Conservation (phyloP, 352 stramenopile species). For the Aphanomyces astaci region DNA sequence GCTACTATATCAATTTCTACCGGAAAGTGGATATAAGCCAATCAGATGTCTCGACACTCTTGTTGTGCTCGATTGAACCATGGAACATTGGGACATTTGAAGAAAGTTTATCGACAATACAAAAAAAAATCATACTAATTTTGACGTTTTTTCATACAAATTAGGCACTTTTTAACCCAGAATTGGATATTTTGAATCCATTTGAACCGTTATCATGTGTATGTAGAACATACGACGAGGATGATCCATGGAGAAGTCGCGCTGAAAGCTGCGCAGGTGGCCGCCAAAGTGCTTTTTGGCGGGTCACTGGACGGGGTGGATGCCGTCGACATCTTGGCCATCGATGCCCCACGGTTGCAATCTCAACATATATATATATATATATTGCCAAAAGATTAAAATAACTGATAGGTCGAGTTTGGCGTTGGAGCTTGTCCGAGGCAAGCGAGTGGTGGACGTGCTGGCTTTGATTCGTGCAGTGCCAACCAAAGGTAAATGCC, state of each 20-base stretch:
- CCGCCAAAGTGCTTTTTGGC: slow-evolving; percentile 62
- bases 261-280: slow-evolving; percentile 44
- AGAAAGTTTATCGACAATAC: no score
- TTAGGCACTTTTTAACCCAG: no score
- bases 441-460: slow-evolving; percentile 85
- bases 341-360: slow-evolving; percentile 59
- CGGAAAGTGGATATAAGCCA: no score
- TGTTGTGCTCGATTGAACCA: no score
- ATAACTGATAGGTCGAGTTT: slow-evolving; percentile 24
- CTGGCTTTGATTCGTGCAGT: slow-evolving; percentile 81
- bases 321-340: slow-evolving; percentile 52
- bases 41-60: no score
- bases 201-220: background rate
- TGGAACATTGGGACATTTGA: no score
- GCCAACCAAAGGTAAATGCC: slow-evolving; percentile 80
- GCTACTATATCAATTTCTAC: no score
- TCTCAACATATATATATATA: no score
- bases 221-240: slow-evolving; percentile 68
- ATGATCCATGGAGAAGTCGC: slow-evolving; percentile 91
- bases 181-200: no score
- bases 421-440: slow-evolving; percentile 45
- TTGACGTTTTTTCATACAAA: no score
- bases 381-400: no score
- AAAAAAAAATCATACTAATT: no score
- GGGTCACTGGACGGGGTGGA: slow-evolving; percentile 48